A percentile compares a stretch with the other conserved stretches of the same genome.
Evolutionary conservation across 352 stramenopile species (phyloP).

Genomic region (Globisporangium okanoganense): DNA sequence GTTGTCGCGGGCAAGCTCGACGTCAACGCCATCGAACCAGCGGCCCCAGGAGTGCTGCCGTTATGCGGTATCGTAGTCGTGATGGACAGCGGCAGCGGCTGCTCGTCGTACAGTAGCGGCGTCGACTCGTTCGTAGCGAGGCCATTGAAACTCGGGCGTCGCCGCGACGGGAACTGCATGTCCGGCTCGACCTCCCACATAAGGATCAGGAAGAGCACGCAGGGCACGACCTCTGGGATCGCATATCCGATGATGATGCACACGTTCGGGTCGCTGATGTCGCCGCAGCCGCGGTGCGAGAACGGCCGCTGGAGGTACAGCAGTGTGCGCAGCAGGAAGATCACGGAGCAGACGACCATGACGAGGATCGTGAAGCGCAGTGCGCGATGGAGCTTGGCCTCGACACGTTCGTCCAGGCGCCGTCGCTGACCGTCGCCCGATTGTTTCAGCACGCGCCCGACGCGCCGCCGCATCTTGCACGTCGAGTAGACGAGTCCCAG

Average conservation of each 20-base stretch:
- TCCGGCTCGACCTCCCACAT: conserved; percentile 85
- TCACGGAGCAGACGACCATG: conserved; percentile 57
- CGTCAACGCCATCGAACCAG: conserved; percentile 9
- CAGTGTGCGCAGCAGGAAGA: conserved; percentile 70
- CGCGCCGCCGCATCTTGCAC: conserved; percentile 62
- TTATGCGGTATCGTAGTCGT: conserved; percentile 17
- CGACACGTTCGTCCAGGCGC: conserved; percentile 53
- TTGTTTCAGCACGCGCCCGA: conserved; percentile 64
- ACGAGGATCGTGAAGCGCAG: conserved; percentile 69
- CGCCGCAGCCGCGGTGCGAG: conserved; percentile 64
- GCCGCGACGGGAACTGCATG: conserved; percentile 51
- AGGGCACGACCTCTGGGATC: conserved; percentile 69
- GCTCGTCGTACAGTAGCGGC: conserved; percentile 17
- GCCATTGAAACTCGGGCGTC: conserved; percentile 45
- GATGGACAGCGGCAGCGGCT: conserved; percentile 40
- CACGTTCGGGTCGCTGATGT: conserved; percentile 51
- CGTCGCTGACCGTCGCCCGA: conserved; percentile 33
- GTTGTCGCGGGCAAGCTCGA: conserved; percentile 4
- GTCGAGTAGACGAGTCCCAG: conserved; percentile 74
- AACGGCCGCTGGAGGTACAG: conserved; percentile 82
- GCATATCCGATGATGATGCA: conserved; percentile 74
- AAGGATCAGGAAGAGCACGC: conserved; percentile 73
- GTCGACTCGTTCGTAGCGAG: conserved; percentile 9
- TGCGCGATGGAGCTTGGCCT: conserved; percentile 68
- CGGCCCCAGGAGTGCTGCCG: conserved; percentile 8